phyloP scores from a whole-genome alignment of 306 rosid species.

The Begonia masoniana region DNA sequence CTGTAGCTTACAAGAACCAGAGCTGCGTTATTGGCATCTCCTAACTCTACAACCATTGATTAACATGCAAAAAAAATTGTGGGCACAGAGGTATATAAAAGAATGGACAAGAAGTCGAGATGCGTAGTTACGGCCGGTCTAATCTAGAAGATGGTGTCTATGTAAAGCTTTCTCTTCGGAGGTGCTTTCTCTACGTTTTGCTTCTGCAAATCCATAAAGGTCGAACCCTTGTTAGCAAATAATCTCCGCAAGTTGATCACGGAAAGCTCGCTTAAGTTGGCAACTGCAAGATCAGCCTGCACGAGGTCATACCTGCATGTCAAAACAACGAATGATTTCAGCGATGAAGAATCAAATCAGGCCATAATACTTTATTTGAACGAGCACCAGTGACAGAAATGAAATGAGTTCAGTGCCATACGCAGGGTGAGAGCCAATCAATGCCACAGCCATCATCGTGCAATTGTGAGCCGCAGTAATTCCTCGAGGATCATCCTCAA shows the following conservation, averaged over 20 bases:
- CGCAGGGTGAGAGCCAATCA: constrained; percentile 89
- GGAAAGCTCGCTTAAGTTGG: constrained; percentile 73
- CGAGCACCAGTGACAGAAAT: not conserved
- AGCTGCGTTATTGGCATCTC: not conserved
- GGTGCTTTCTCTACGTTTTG: constrained; percentile 72
- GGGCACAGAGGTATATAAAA: not conserved
- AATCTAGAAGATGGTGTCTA: constrained; percentile 76
- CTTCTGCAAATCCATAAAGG: constrained; percentile 86
- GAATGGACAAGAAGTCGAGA: constrained; percentile 10
- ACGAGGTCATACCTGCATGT: constrained; percentile 64
- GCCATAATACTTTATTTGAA: not conserved
- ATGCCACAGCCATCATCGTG: constrained; percentile 94
- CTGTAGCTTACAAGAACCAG: no score
- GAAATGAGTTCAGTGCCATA: constrained; percentile 19
- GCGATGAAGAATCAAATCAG: constrained; percentile 3
- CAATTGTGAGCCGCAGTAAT: constrained; percentile 97
- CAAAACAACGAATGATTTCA: constrained; percentile 4
- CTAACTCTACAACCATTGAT: not conserved
- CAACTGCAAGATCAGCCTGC: constrained; percentile 99
- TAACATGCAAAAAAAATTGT: not conserved
- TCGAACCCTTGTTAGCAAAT: constrained; percentile 79
- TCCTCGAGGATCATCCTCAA: constrained; percentile 95
- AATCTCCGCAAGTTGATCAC: constrained; percentile 91
- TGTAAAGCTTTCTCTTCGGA: constrained; percentile 60
- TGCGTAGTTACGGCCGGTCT: constrained; percentile 18